phyloP scores from a whole-genome alignment of 2,329 filamentous ascomycete genomes.

The Cryphonectria radicalis region DNA sequence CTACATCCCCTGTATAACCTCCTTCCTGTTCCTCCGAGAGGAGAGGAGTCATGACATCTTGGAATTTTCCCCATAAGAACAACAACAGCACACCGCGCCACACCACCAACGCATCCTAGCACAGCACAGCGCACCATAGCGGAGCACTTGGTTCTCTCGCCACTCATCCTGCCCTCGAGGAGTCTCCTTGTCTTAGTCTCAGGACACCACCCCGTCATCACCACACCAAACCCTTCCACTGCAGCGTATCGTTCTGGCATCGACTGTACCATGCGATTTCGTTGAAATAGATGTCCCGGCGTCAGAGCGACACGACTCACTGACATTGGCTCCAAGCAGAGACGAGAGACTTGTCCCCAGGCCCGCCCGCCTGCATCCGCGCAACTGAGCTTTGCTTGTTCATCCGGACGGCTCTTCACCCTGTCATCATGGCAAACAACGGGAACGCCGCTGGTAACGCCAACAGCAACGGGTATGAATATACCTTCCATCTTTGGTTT shows the following conservation, averaged over 20 bases:
- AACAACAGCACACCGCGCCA: neutral
- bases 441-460: neutral
- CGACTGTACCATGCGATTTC: neutral
- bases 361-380: constrained; percentile 1
- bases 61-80: neutral
- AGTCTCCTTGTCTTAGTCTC: neutral
- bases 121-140: constrained; percentile 2
- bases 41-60: constrained; percentile 3
- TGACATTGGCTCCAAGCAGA: constrained; percentile 20
- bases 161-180: neutral
- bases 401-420: neutral
- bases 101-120: neutral
- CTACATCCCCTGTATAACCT: neutral
- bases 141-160: neutral
- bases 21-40: constrained; percentile 4
- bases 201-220: neutral
- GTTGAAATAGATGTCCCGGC: neutral
- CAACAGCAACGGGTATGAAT: constrained; percentile 9
- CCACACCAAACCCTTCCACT: neutral
- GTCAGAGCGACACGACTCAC: neutral
- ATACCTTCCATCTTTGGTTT: neutral
- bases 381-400: constrained; percentile 1
- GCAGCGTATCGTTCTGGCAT: neutral
- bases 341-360: neutral
- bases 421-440: constrained; percentile 25